Base-by-base conservation (phyloP, 805 yeast species). In the Pichia scutulata region DNA sequence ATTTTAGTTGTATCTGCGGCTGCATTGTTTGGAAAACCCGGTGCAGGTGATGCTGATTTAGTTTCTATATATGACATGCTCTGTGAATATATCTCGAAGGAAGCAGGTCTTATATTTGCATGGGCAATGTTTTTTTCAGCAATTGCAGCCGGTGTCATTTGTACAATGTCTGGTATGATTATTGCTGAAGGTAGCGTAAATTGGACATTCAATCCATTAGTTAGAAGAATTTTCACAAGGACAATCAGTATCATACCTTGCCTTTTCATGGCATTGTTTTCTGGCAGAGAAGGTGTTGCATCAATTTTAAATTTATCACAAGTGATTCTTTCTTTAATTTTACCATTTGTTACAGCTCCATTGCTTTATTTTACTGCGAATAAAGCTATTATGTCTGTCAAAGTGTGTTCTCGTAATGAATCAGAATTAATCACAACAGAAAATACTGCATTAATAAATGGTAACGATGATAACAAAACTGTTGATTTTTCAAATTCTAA, bases 161-260 rank as follows among this genome's bases (percentile, higher is more conserved):
- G 97, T 64, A 90, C 97, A 0, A 84, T 90, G 70, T 88, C 95
- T 0, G 97, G 97, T 10, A 95, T 90, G 66, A 82, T 90, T 58
- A 96, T 90, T 2, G 79, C 89, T 57, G 97, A 90, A 64, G 97
- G 97, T 0, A 92, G 87, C 60, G 70, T 90, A 39, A 77, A 82
- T 48, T 89, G 97, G 96, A 80, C 77, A 2, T 56, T 87, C 41
- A 75, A 73, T 53, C 97, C 97, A 4, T 84, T 95, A 86, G 60
- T 83, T 46, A 76, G 97, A 62, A 73, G 97, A 55, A 62, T 90
- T 10, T 72, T 82, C 12, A 90, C 97, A 0, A 76, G 97, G 61
- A 68, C 78, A 7, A 82, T 90, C 41, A 81, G 96, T 0, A 84
- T 90, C 33, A 64, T 87, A 16, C 97, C 97, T 12, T 86, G 96